Evolutionary conservation across 2,329 filamentous ascomycete genomes (phyloP), one percentile per base, ranked within the genome.

Genomic region (Truncatella angustata): DNA sequence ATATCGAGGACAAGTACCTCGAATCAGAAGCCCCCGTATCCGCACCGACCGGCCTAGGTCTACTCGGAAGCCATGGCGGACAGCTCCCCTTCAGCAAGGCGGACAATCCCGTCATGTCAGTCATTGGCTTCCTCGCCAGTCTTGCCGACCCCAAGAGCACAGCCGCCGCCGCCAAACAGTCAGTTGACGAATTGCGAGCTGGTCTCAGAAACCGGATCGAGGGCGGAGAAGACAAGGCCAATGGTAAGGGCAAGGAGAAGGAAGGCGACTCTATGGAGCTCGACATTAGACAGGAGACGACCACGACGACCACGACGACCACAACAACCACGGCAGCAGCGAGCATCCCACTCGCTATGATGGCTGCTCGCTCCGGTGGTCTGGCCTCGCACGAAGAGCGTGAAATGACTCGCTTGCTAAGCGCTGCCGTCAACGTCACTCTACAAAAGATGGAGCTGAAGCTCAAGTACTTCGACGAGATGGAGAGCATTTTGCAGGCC

Each of bases 1-100:
- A 97, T 60, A 99, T 99, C 56, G 94, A 97, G 69, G 93, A 97
- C 74, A 95, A 96, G 69, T 99, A 97, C 65, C 77, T 97, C 9
- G 92, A 97, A 63, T 85, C 90, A 6, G 86, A 93, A 63, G 77
- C 80, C 6, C 63, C 70, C 10, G 70, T 81, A 49, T 77, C 74
- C 53, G 76, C 77, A 44, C 79, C 77, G 10, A 81, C 74, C 1
- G 81, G 84, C 6, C 75, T 89, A 51, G 77, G 82, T 51, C 76
- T 88, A 77, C 76, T 94, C 32, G 87, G 88, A 30, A 81, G 84
- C 52, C 81, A 90, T 48, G 82, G 87, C 54, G 92, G 92, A 7
- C 86, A 91, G 56, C 80, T 96, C 42, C 94, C 94, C 0, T 94
- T 97, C 69, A 92, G 84, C 67, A 90, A 96, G 66, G 86, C 89